Percentiles rank a stretch among this genome's conserved stretches.
Conservation (phyloP, 495 filamentous ascomycete genomes). For the Chaetomium cochliodes region DNA sequence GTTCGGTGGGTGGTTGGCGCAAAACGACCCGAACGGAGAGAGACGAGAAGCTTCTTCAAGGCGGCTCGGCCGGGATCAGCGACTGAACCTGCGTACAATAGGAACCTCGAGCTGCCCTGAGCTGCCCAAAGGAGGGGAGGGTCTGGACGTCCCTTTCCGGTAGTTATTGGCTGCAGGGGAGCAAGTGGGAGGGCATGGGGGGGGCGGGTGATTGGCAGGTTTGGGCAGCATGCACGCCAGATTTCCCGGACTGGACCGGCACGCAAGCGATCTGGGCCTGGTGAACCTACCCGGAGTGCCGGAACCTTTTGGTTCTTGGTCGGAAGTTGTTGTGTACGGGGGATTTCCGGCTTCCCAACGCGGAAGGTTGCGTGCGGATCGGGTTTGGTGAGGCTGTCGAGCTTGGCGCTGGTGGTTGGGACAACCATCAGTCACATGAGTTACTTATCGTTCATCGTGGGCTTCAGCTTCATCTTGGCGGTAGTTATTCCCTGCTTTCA, state of each 20-base stretch:
- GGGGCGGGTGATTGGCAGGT: too few relatives aligned
- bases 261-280: neutral
- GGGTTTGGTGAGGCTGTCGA: conserved; percentile 3
- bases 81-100: neutral
- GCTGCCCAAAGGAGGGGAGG: too few relatives aligned
- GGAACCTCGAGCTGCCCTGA: too few relatives aligned
- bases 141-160: too few relatives aligned
- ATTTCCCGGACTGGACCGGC: neutral
- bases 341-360: neutral
- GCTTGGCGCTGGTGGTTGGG: neutral
- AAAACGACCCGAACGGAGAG: too few relatives aligned
- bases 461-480: conserved; percentile 1
- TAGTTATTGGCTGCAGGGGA: too few relatives aligned
- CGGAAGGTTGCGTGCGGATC: neutral
- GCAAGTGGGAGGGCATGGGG: too few relatives aligned
- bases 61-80: neutral
- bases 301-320: neutral
- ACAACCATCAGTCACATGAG: neutral
- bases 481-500: too few relatives aligned
- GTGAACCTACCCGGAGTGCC: neutral
- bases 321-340: neutral
- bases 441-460: neutral
- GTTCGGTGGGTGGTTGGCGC: too few relatives aligned
- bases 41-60: too few relatives aligned
- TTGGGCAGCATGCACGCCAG: neutral